phyloP scores from a whole-genome alignment of 2,329 filamentous ascomycete species.

The Paecilomyces sp. region DNA sequence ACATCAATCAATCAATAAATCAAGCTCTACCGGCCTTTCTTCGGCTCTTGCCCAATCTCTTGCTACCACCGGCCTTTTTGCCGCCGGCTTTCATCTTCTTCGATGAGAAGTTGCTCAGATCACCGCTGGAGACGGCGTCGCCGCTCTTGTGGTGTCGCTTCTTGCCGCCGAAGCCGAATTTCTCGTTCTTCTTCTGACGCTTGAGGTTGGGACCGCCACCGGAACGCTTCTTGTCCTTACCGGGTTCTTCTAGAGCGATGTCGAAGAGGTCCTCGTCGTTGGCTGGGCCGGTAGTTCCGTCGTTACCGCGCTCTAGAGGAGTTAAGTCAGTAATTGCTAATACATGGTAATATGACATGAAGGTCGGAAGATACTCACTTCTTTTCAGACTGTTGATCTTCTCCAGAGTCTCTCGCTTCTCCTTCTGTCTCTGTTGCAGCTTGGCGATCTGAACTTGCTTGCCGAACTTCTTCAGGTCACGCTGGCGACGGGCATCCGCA shows the following conservation, averaged over 20 bases:
- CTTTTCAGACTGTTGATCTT: slow-evolving; percentile 94
- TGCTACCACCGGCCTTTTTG: slow-evolving; percentile 24
- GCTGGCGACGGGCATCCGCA: slow-evolving; percentile 80
- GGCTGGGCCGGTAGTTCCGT: slow-evolving; percentile 50
- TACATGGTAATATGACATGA: neutral
- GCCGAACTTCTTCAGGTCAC: slow-evolving; percentile 97
- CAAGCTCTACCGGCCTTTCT: slow-evolving; percentile 25
- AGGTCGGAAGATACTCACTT: slow-evolving; percentile 59
- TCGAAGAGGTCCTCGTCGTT: slow-evolving; percentile 88
- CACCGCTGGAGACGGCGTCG: slow-evolving; percentile 73
- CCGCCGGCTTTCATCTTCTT: slow-evolving; percentile 71
- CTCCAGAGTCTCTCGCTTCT: slow-evolving; percentile 85
- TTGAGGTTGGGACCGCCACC: slow-evolving; percentile 50
- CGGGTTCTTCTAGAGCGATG: slow-evolving; percentile 68
- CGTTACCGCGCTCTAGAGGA: slow-evolving; percentile 67
- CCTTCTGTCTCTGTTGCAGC: slow-evolving; percentile 86
- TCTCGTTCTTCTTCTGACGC: slow-evolving; percentile 87
- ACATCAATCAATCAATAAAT: neutral
- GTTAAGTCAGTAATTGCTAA: neutral
- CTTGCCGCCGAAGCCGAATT: slow-evolving; percentile 94
- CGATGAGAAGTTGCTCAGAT: slow-evolving; percentile 70
- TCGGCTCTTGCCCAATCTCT: slow-evolving; percentile 47
- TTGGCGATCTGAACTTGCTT: slow-evolving; percentile 97
- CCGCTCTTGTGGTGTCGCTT: slow-evolving; percentile 88
- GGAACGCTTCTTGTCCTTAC: slow-evolving; percentile 47